Base-by-base conservation (phyloP, 2,329 filamentous ascomycete genomes). In the Apiospora saccharicola region DNA sequence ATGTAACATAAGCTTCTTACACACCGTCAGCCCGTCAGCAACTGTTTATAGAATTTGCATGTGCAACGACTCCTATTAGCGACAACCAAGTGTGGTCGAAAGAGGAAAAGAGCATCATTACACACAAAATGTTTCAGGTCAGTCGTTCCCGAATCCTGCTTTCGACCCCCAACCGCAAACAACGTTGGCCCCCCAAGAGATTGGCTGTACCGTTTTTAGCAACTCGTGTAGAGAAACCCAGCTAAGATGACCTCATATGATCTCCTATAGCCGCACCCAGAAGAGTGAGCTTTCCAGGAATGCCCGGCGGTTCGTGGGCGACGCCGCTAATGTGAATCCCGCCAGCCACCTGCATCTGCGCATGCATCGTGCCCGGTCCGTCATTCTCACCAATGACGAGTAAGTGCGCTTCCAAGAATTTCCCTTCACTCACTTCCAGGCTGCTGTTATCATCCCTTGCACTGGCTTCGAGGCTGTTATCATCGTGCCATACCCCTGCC, bases 281-380 rank as follows among this genome's bases (percentile, higher is more conserved):
- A 81, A 75, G 79, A 81, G 72, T 73, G 68, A 70, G 72, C 57
- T 53, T 49, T 30, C 61, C 12, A 1, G 3, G 12, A 41, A 64
- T 64, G 34, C 51, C 51, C 26, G 5, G 4, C 30, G 13, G 10
- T 13, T 30, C 3, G 5, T 26, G 22, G 34, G 24, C n/a, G 19
- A 10, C 4, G 43, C 44, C 14, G 30, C 46, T 49, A 69, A 46
- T 30, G n/a, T 16, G 8, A 12, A 47, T 30, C 14, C 41, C 22
- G 34, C 57, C 80, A 91, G 95, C 80, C 89, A 89, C 74, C 93
- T 97, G 80, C 93, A 90, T 75, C 87, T 97, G 69, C 93, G 95
- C 74, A 86, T 93, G 75, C 95, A 98, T 83, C 91, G 95, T 71
- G 95, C 95, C 64, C 90, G 93, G 74, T 95, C 93, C 34, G 93